Base-by-base conservation (phyloP, 768 basidiomycete genomes). In the Auricularia auricula-judae region DNA sequence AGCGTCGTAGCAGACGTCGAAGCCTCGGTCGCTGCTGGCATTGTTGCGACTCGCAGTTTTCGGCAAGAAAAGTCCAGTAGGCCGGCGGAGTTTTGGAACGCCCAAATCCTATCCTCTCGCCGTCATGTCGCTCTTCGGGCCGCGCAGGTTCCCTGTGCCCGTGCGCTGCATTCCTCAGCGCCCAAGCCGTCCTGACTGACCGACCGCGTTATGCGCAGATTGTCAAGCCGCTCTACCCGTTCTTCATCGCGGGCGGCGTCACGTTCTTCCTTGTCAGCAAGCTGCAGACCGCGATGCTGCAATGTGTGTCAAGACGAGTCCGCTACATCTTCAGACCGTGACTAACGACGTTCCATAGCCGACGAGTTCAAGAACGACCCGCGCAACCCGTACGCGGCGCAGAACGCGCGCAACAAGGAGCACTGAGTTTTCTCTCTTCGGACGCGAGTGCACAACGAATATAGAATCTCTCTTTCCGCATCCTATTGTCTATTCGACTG, bases 91-190 rank as follows among this genome's bases (percentile, higher is more conserved):
- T 16, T 53, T 14, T 51, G 11, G 12, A 35, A 21, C 11, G 39
- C 64, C 39, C 44, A 42, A 65, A 36, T n/a, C 47, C 42, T 23
- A 39, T 33, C 53, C 62, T 54, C 43, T 51, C 56, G 33, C 34
- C 35, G 36, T 23, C 63, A 89, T 89, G 87, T 81, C 84, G 71
- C 87, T 89, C 81, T 77, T 91, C 70, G 88, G 87, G 78, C 78
- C 88, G 68, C 87, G 88, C 76, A 88, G 88, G 78, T 91, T 86
- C 86, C 82, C 87, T 66, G 87, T 86, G 69, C 88, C 88, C 65
- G 88, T 80, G 78, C 75, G 86, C 83, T 66, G 68, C 71, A 16
- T 33, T 23, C n/a, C 16, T 21, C 54, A 36, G 51, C 62, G 47
- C 43, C 18, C 58, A 68, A 43, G 65, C n/a, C 63, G 14, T 54